Conservation (phyloP, 192 early-diverging fungal genomes). For the Fimicolochytrium jonesii region DNA sequence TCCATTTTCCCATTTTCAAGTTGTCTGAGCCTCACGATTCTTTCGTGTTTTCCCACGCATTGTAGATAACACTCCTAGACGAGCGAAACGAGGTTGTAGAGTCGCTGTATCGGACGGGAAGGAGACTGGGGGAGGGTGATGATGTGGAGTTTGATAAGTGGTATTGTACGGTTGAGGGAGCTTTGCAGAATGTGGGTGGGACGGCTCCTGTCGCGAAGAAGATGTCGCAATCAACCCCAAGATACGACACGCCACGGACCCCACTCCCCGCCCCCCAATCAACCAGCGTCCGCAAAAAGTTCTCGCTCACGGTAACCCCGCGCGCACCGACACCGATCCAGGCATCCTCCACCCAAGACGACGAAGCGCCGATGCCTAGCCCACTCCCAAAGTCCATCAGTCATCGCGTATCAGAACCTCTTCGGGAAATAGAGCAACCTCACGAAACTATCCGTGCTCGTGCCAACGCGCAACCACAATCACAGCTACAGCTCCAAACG, state of each 20-base stretch:
- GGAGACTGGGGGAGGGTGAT: constrained; percentile 6
- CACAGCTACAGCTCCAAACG: too few species aligned
- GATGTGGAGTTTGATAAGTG: constrained; percentile 14
- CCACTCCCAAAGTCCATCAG: too few species aligned
- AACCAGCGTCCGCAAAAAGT: not conserved
- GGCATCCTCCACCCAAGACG: not conserved
- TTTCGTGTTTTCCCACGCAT: too few species aligned
- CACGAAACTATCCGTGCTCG: too few species aligned
- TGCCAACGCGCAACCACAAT: too few species aligned
- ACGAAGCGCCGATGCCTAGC: too few species aligned
- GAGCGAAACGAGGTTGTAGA: not conserved
- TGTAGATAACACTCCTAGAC: constrained; percentile 1
- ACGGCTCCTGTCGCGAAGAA: not conserved
- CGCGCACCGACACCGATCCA: not conserved
- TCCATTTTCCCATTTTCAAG: too few species aligned
- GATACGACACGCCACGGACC: not conserved
- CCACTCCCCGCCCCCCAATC: not conserved
- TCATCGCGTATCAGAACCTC: too few species aligned
- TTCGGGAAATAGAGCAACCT: too few species aligned
- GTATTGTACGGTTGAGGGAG: constrained; percentile 12
- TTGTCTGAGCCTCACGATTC: too few species aligned
- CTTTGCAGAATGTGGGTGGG: not conserved
- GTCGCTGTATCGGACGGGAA: not conserved
- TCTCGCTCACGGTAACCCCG: not conserved
- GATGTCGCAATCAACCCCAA: not conserved